A percentile compares a stretch with the other conserved stretches of the same genome.
Evolutionary conservation across 2,329 filamentous ascomycete species (phyloP).

Genomic region (Cercospora beticola): DNA sequence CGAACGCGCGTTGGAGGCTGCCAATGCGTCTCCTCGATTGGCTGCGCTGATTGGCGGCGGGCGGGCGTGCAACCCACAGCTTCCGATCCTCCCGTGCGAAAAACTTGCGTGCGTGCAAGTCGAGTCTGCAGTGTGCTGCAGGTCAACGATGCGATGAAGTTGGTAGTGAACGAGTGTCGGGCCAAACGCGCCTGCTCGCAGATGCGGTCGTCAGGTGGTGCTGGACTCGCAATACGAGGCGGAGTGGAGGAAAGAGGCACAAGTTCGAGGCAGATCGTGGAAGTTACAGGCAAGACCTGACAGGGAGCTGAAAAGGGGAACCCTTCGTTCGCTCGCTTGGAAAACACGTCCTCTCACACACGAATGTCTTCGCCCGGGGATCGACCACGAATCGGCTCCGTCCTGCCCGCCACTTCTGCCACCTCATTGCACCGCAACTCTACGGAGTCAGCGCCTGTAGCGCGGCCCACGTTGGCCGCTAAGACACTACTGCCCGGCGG

Average conservation of each 20-base stretch:
- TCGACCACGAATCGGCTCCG: conserved; percentile 9
- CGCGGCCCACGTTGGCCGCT: conserved; percentile 1
- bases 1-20: conserved; percentile 31
- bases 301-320: conserved; percentile 6
- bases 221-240: conserved; percentile 17
- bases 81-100: background rate
- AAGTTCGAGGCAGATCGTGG: conserved; percentile 14
- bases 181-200: background rate
- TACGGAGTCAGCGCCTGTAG: conserved; percentile 13
- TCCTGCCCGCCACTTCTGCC: background rate
- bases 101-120: background rate
- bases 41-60: conserved; percentile 31
- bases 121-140: background rate
- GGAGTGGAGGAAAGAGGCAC: conserved; percentile 19
- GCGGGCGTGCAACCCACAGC: background rate
- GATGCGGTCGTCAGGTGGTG: background rate
- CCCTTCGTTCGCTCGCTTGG: conserved; percentile 5
- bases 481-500: conserved; percentile 1
- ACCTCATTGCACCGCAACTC: conserved; percentile 6
- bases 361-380: conserved; percentile 2
- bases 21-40: conserved; percentile 31
- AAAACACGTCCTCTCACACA: background rate
- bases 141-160: background rate
- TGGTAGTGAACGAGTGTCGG: background rate
- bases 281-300: background rate